These are phyloP conservation scores for Zasmidium citrigriseum DNA, from an alignment of 2,329 filamentous ascomycete genomes.

Conservation along the genomic window DNA sequence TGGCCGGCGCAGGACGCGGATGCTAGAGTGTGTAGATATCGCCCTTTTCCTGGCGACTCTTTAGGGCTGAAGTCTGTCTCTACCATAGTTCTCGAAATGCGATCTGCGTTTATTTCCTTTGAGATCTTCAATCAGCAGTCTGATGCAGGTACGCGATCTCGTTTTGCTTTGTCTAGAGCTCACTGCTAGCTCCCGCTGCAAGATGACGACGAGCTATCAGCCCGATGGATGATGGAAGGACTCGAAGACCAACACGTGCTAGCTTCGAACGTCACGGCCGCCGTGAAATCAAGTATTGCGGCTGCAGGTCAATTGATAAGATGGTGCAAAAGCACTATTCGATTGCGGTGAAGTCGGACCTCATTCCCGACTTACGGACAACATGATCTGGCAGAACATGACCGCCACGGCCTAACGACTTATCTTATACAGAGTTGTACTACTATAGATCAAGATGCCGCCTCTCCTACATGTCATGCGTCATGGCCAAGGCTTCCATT, in stretches of 20 bases:
- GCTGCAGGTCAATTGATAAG: not conserved
- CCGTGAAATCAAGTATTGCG: not conserved
- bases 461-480: constrained; percentile 32
- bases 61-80: not conserved
- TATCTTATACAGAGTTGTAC: no score
- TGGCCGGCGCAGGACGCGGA: not conserved
- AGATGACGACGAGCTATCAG: constrained; percentile 4
- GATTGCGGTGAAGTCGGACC: not conserved
- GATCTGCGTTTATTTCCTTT: not conserved
- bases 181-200: constrained; percentile 7
- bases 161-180: constrained; percentile 5
- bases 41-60: not conserved
- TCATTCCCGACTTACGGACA: not conserved
- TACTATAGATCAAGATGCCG: constrained; percentile 27
- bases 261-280: not conserved
- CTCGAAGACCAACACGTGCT: not conserved
- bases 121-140: not conserved
- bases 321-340: not conserved
- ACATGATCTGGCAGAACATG: not conserved
- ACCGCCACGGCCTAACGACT: not conserved
- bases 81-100: not conserved
- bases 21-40: not conserved
- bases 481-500: constrained; percentile 35
- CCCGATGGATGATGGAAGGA: not conserved
- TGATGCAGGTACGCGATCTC: not conserved